A percentile compares a stretch with the other conserved stretches of the same genome.
These are phyloP conservation scores for Garcileccinum viscosum DNA, from an alignment of 1,284 basidiomycete genomes.

Conservation along the genomic window DNA sequence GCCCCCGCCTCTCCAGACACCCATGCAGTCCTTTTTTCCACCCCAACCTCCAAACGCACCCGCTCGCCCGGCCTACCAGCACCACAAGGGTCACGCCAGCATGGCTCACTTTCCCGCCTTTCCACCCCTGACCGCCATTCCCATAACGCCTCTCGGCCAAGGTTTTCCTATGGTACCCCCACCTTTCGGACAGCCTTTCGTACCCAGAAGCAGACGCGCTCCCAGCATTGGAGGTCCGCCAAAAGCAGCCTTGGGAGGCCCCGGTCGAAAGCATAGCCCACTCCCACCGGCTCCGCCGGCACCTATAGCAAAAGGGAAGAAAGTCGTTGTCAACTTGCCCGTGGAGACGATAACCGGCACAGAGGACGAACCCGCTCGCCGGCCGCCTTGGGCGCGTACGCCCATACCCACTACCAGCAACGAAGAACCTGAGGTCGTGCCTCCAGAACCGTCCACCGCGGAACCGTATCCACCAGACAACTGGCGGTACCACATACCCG, in stretches of 20 bases:
- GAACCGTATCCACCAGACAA: constrained; percentile 68
- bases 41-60: constrained; percentile 55
- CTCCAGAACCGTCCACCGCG: constrained; percentile 58
- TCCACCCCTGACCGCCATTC: constrained; percentile 58
- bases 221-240: constrained; percentile 77
- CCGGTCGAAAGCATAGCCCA: constrained; percentile 74
- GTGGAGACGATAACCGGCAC: constrained; percentile 60
- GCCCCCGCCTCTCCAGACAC: constrained; percentile 62
- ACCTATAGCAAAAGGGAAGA: constrained; percentile 58
- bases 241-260: constrained; percentile 80
- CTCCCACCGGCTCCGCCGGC: constrained; percentile 45
- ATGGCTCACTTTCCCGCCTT: constrained; percentile 64
- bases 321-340: constrained; percentile 75
- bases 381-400: constrained; percentile 66
- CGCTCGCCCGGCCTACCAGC: constrained; percentile 55
- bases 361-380: constrained; percentile 50
- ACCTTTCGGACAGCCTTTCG: constrained; percentile 55
- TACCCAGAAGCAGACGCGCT: constrained; percentile 62
- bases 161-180: constrained; percentile 63
- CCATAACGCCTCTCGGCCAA: constrained; percentile 66
- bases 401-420: constrained; percentile 55
- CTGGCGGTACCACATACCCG: constrained; percentile 61
- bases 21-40: constrained; percentile 70
- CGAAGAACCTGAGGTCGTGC: constrained; percentile 43
- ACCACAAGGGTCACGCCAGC: constrained; percentile 60